phyloP scores from a whole-genome alignment of 2,329 filamentous ascomycete genomes.

The Nothomitra cinnamomea region DNA sequence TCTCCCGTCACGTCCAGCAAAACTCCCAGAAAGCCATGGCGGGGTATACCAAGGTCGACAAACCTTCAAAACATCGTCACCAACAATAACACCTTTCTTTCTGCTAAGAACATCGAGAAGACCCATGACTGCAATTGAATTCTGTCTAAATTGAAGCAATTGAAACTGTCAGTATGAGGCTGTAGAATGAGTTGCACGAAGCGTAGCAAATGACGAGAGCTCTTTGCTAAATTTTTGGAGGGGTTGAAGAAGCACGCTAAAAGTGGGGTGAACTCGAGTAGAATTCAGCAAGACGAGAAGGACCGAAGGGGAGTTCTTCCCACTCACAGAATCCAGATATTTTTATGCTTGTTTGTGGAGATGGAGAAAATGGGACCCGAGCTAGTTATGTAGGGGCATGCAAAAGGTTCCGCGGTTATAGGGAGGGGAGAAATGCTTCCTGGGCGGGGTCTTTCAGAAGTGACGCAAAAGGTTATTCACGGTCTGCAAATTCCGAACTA shows the following conservation, averaged over 20 bases:
- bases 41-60: slow-evolving; percentile 6
- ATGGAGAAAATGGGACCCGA: no score
- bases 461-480: neutral
- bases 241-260: neutral
- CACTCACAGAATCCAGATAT: neutral
- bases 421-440: neutral
- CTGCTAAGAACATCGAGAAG: slow-evolving; percentile 37
- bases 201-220: neutral
- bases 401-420: neutral
- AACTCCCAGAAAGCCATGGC: neutral
- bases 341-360: neutral
- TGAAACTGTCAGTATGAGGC: neutral
- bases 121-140: slow-evolving; percentile 23
- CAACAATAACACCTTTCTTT: slow-evolving; percentile 50
- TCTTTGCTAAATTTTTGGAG: neutral
- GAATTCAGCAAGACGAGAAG: neutral
- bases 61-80: slow-evolving; percentile 41
- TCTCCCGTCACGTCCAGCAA: neutral
- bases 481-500: neutral
- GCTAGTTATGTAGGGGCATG: neutral
- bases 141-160: neutral
- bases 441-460: neutral
- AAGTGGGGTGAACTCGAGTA: neutral
- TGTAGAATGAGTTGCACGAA: neutral
- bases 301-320: neutral